Conservation (phyloP, 2,329 filamentous ascomycete genomes). For the Fonsecaea nubica region DNA sequence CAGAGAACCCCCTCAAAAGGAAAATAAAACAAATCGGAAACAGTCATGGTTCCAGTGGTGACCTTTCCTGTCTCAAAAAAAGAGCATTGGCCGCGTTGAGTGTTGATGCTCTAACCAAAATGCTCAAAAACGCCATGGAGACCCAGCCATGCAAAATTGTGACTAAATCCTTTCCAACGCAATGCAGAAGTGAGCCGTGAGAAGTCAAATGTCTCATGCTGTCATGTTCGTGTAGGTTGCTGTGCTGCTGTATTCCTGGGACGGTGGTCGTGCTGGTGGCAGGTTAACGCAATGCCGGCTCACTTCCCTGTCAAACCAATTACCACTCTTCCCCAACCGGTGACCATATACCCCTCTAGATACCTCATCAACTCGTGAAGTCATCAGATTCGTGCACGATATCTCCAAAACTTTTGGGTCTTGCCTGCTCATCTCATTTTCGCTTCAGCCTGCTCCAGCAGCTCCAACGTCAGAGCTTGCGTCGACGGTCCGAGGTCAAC, state of each 20-base stretch:
- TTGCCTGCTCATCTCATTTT: conserved; percentile 9
- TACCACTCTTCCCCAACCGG: background rate
- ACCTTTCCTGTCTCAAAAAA: no score
- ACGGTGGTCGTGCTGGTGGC: background rate
- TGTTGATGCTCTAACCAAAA: background rate
- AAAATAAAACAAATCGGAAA: no score
- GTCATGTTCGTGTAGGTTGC: background rate
- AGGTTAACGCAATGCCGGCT: background rate
- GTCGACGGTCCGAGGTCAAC: conserved; percentile 30
- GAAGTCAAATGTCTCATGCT: background rate
- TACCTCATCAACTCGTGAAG: no score
- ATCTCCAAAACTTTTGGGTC: background rate
- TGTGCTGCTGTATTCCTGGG: background rate
- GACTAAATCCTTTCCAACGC: background rate
- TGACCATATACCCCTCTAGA: background rate
- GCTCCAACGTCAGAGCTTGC: conserved; percentile 32
- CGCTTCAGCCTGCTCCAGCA: conserved; percentile 31
- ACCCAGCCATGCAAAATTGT: background rate
- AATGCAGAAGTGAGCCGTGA: background rate
- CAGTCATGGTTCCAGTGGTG: no score
- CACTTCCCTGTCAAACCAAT: background rate
- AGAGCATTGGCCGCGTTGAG: background rate
- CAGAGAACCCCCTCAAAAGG: no score
- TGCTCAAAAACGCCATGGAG: background rate
- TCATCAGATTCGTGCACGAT: background rate